These are phyloP conservation scores for Brassica carinata DNA, from an alignment of 345 rosid species.

Conservation along the genomic window DNA sequence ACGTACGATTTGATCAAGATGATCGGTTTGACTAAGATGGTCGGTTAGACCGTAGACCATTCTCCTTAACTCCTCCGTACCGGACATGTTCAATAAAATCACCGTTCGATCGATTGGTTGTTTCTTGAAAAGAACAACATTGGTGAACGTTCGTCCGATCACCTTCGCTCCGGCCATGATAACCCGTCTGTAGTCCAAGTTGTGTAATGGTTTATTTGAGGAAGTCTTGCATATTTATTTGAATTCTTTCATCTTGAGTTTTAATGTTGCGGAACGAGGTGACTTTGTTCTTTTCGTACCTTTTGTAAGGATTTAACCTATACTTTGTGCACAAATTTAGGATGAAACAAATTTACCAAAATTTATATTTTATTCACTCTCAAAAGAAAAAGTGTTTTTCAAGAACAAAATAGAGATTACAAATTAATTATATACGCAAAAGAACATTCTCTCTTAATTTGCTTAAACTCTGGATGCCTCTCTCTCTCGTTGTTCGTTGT, in stretches of 20 bases:
- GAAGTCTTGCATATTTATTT: background rate
- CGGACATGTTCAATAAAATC: slow-evolving; percentile 46
- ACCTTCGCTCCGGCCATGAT: slow-evolving; percentile 41
- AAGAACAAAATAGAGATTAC: background rate
- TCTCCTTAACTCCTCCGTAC: slow-evolving; percentile 48
- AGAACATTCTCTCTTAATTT: background rate
- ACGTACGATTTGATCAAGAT: slow-evolving; percentile 47
- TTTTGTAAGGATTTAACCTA: background rate
- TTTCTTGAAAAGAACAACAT: slow-evolving; percentile 35
- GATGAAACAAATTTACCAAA: background rate
- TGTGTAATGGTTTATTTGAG: slow-evolving; percentile 9
- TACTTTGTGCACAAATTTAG: background rate
- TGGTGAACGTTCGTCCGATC: slow-evolving; percentile 40
- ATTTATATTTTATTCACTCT: no score
- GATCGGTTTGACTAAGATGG: slow-evolving; percentile 44
- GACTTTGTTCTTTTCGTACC: background rate
- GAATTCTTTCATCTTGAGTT: background rate
- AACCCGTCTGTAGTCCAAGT: slow-evolving; percentile 21
- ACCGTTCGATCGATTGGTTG: slow-evolving; percentile 42
- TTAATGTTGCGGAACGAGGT: background rate
- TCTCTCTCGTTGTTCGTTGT: background rate
- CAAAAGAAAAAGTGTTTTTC: background rate
- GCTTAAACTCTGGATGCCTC: background rate
- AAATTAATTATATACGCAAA: background rate
- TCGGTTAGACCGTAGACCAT: slow-evolving; percentile 45